Conservation (phyloP, 2,329 filamentous ascomycete genomes). For the Aspergillus niger region DNA sequence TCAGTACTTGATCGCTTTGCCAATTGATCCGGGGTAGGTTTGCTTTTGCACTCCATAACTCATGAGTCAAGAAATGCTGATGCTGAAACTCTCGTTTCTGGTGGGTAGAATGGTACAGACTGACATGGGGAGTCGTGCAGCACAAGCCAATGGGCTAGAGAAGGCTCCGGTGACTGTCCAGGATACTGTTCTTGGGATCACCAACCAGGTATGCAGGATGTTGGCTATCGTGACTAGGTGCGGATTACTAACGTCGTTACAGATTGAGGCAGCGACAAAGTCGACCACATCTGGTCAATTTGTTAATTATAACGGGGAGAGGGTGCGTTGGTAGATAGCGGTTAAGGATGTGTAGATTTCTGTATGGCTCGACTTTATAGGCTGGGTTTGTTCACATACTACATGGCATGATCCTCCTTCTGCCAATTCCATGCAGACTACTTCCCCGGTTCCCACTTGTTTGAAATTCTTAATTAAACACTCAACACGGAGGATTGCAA, state of each 20-base stretch:
- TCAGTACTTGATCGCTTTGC: slow-evolving; percentile 25
- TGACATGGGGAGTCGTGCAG: slow-evolving; percentile 44
- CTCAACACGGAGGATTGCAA: too few relatives aligned
- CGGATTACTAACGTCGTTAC: background rate
- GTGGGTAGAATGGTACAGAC: slow-evolving; percentile 42
- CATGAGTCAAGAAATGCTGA: background rate
- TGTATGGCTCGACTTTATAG: too few relatives aligned
- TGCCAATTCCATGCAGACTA: too few relatives aligned
- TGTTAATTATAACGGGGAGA: background rate
- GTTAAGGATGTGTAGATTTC: too few relatives aligned
- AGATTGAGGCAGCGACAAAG: slow-evolving; percentile 4
- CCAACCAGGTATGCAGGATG: slow-evolving; percentile 17
- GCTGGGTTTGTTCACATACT: too few relatives aligned
- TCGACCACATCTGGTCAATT: slow-evolving; percentile 1
- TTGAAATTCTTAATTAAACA: too few relatives aligned
- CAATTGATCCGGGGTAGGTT: slow-evolving; percentile 37
- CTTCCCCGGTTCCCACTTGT: too few relatives aligned
- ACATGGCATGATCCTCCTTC: too few relatives aligned
- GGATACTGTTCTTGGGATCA: slow-evolving; percentile 37
- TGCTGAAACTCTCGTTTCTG: background rate
- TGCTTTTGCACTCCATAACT: background rate
- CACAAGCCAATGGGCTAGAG: slow-evolving; percentile 32
- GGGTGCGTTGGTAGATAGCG: background rate
- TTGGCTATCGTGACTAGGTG: background rate
- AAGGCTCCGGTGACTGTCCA: slow-evolving; percentile 41